These are phyloP conservation scores for Camelina laxa DNA, from an alignment of 345 rosid species.

Conservation along the genomic window DNA sequence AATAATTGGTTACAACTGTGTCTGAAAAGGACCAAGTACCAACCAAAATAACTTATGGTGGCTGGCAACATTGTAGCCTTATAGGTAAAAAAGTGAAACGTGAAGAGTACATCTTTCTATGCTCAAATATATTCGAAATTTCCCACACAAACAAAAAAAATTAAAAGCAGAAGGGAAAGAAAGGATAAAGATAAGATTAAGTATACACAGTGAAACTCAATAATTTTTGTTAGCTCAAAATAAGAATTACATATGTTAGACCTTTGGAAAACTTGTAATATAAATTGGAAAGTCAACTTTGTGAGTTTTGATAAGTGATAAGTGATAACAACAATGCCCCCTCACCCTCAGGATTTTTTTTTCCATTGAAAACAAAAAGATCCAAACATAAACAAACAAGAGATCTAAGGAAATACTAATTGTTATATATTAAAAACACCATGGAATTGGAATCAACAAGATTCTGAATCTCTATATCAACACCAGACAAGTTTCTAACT, in stretches of 20 bases:
- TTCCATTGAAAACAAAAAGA: conserved; percentile 23
- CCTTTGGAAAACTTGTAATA: not conserved
- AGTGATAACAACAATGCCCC: conserved; percentile 21
- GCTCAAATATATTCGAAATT: not conserved
- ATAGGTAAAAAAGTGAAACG: conserved; percentile 37
- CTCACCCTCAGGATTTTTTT: not conserved
- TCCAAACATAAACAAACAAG: conserved; percentile 28
- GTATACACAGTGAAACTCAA: not conserved
- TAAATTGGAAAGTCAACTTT: conserved; percentile 31
- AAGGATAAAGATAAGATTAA: conserved; percentile 39
- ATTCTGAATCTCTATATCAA: conserved; percentile 6
- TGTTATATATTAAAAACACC: not conserved
- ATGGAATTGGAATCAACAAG: conserved; percentile 16
- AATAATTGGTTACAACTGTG: conserved; percentile 40
- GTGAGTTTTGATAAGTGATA: not conserved
- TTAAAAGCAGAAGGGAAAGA: not conserved
- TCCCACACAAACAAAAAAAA: not conserved
- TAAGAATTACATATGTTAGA: not conserved
- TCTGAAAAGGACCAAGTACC: conserved; percentile 39
- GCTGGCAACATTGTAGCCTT: conserved; percentile 31
- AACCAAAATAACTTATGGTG: conserved; percentile 31
- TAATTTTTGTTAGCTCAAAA: conserved; percentile 19
- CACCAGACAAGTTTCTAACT: conserved; percentile 6
- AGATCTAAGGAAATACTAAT: conserved; percentile 23
- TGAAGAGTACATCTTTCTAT: conserved; percentile 23